phyloP scores from a whole-genome alignment of 139 green algal genomes.

The Tetradesmus lagerheimii region DNA sequence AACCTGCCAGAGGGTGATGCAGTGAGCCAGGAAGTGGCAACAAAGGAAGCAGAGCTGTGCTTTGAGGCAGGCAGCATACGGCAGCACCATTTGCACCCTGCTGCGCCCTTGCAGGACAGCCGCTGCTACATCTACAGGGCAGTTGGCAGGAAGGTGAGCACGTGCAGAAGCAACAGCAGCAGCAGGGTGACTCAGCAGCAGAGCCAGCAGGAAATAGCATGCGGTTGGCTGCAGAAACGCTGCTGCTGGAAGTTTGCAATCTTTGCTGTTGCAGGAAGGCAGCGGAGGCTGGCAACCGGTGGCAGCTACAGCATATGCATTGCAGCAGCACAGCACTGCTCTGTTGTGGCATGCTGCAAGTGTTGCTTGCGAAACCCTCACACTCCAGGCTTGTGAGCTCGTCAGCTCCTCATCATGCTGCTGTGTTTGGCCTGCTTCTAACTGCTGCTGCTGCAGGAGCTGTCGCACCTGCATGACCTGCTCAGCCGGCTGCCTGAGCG shows the following conservation, averaged over 20 bases:
- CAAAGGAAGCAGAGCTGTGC: constrained; percentile 41
- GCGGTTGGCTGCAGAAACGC: no score
- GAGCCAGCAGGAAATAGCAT: no score
- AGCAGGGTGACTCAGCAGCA: no score
- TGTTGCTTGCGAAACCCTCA: not conserved
- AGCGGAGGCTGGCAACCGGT: no score
- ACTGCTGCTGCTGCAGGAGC: constrained; percentile 27
- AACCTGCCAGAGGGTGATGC: not conserved
- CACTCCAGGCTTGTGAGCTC: not conserved
- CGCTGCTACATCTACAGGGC: constrained; percentile 46
- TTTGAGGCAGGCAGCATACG: constrained; percentile 14
- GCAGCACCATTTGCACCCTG: not conserved
- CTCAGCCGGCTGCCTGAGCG: not conserved
- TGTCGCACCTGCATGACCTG: constrained; percentile 7
- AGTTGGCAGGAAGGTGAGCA: not conserved
- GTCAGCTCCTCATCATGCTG: not conserved
- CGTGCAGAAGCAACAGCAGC: no score
- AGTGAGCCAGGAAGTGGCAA: not conserved
- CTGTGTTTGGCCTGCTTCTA: not conserved
- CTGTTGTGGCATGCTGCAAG: not conserved
- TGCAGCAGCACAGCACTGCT: not conserved
- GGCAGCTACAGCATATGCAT: no score
- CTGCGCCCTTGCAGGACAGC: constrained; percentile 40
- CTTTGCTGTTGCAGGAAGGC: no score
- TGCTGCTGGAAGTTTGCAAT: no score